phyloP scores from a whole-genome alignment of 108 stramenopile species.

The Cyclotella cryptica region DNA sequence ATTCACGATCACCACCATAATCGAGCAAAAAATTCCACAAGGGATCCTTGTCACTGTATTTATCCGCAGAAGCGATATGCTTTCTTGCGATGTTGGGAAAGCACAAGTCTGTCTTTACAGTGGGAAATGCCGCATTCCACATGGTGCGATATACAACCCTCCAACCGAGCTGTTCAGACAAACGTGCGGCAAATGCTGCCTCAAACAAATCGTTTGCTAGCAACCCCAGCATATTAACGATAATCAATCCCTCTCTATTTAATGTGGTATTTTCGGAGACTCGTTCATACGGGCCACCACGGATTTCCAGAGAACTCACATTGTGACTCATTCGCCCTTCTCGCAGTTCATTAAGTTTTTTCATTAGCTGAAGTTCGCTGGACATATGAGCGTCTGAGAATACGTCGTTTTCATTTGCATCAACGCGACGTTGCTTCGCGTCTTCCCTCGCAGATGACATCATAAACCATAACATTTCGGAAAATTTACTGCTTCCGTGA shows the following conservation, averaged over 20 bases:
- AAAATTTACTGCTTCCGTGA: slow-evolving; percentile 13
- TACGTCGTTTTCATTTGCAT: background rate
- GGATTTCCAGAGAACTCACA: background rate
- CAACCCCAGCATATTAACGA: slow-evolving; percentile 19
- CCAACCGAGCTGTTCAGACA: slow-evolving; percentile 21
- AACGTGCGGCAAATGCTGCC: slow-evolving; percentile 19
- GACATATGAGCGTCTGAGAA: background rate
- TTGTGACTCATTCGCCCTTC: background rate
- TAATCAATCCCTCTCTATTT: background rate
- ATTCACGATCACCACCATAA: background rate
- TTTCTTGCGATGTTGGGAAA: slow-evolving; percentile 15
- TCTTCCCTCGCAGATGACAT: slow-evolving; percentile 8
- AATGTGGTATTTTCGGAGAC: background rate
- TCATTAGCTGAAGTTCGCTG: slow-evolving; percentile 18
- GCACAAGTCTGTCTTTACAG: slow-evolving; percentile 12
- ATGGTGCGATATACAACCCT: slow-evolving; percentile 10
- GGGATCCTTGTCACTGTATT: background rate
- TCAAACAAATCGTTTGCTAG: slow-evolving; percentile 28
- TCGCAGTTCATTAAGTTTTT: slow-evolving; percentile 17
- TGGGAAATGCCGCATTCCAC: slow-evolving; percentile 25
- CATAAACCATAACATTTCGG: slow-evolving; percentile 23
- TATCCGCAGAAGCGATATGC: background rate
- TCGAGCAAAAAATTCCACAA: background rate
- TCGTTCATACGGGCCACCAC: background rate
- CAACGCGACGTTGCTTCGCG: slow-evolving; percentile 9